phyloP scores from a whole-genome alignment of 306 rosid species.

The Vachellia pachyceras region DNA sequence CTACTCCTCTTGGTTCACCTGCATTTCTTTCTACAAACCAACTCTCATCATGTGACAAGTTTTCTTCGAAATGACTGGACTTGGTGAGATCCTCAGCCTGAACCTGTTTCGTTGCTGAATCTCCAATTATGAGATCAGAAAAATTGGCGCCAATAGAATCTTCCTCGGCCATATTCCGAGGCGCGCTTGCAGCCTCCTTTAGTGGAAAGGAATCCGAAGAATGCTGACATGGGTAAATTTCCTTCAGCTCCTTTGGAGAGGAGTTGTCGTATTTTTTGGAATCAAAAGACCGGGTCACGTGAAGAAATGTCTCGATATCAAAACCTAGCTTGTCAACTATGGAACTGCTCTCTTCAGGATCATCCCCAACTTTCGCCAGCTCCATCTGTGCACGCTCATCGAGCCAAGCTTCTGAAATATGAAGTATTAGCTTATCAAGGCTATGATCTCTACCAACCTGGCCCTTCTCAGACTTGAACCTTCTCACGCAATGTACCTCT shows the following conservation, averaged over 20 bases:
- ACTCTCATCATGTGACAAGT: slow-evolving; percentile 38
- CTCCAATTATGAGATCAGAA: slow-evolving; percentile 40
- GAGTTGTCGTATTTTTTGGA: slow-evolving; percentile 44
- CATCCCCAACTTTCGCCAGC: slow-evolving; percentile 40
- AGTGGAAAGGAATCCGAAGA: slow-evolving; percentile 68
- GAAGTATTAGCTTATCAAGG: slow-evolving; percentile 63
- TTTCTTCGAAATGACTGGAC: slow-evolving; percentile 39
- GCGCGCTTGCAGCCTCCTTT: slow-evolving; percentile 58
- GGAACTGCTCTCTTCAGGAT: slow-evolving; percentile 51
- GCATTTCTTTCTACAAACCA: slow-evolving; percentile 41
- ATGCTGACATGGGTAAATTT: slow-evolving; percentile 50
- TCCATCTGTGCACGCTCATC: slow-evolving; percentile 84
- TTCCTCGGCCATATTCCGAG: slow-evolving; percentile 52
- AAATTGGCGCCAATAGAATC: slow-evolving; percentile 47
- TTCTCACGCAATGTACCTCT: slow-evolving; percentile 56
- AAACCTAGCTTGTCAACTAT: slow-evolving; percentile 76
- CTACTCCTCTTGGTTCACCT: slow-evolving; percentile 39
- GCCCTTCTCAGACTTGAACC: slow-evolving; percentile 49
- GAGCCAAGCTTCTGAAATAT: slow-evolving; percentile 89
- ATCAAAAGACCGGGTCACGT: slow-evolving; percentile 56
- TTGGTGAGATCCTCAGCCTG: slow-evolving; percentile 31
- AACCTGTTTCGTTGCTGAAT: slow-evolving; percentile 37
- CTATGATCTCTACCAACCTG: slow-evolving; percentile 37
- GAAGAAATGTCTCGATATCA: slow-evolving; percentile 84
- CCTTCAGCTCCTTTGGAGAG: slow-evolving; percentile 53